phyloP scores from a whole-genome alignment of 1,284 basidiomycete genomes.

The Anthracocystis setariae region DNA sequence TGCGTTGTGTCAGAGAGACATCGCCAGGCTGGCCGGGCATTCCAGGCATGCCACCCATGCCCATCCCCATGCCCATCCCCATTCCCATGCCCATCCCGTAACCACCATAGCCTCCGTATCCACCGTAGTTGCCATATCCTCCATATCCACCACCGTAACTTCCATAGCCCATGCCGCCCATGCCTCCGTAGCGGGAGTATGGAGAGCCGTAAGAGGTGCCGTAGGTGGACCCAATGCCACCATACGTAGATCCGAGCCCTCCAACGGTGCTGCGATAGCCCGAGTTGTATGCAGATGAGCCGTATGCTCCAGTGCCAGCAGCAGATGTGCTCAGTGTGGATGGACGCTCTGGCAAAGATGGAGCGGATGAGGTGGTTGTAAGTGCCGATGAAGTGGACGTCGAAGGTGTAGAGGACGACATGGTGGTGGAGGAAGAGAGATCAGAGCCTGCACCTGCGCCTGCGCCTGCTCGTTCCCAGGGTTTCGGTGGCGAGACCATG shows the following conservation, averaged over 20 bases:
- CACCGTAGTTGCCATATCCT: slow-evolving; percentile 53
- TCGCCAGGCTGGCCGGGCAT: slow-evolving; percentile 59
- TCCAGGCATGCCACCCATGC: slow-evolving; percentile 57
- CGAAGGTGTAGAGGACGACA: slow-evolving; percentile 21
- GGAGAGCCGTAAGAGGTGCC: slow-evolving; percentile 60
- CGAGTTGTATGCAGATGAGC: slow-evolving; percentile 34
- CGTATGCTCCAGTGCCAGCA: slow-evolving; percentile 35
- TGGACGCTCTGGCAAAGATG: slow-evolving; percentile 63
- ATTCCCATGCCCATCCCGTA: slow-evolving; percentile 36
- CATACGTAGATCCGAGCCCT: slow-evolving; percentile 58
- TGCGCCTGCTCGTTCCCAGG: slow-evolving; percentile 63
- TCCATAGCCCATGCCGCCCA: slow-evolving; percentile 39
- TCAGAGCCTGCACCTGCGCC: slow-evolving; percentile 51
- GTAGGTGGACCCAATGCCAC: slow-evolving; percentile 58
- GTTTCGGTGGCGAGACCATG: slow-evolving; percentile 66
- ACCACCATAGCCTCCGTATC: slow-evolving; percentile 52
- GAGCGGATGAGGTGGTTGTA: slow-evolving; percentile 40
- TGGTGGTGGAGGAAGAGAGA: slow-evolving; percentile 21
- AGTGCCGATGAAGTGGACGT: slow-evolving; percentile 29
- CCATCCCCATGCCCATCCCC: slow-evolving; percentile 57
- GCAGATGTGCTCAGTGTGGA: slow-evolving; percentile 36
- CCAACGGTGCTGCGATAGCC: slow-evolving; percentile 49
- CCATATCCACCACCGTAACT: slow-evolving; percentile 53
- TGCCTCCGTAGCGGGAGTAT: slow-evolving; percentile 62
- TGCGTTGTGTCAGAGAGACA: slow-evolving; percentile 80